Conservation (phyloP, 208 protist genomes). For the Novymonas esmeraldas region DNA sequence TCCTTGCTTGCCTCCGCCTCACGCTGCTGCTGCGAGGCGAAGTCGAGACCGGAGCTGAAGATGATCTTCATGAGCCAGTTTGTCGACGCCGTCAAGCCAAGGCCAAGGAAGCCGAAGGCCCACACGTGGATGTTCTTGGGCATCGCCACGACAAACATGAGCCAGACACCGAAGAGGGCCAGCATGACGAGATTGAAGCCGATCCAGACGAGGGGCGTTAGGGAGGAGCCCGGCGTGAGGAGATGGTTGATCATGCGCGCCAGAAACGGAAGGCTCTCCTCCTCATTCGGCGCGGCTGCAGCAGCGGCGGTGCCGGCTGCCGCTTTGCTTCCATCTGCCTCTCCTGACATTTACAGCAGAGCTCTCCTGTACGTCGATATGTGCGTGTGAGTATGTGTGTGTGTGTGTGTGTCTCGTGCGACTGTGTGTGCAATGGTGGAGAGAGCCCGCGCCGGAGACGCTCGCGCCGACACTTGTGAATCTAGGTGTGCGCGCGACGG, state of each 20-base stretch:
- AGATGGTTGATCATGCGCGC: conserved; percentile 81
- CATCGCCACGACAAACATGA: conserved; percentile 77
- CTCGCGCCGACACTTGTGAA: too few relatives aligned
- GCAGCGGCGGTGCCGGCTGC: neutral
- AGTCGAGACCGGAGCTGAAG: conserved; percentile 67
- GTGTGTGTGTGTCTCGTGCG: too few relatives aligned
- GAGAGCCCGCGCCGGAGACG: too few relatives aligned
- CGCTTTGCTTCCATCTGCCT: neutral
- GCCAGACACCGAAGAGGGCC: conserved; percentile 68
- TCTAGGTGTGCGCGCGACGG: too few relatives aligned
- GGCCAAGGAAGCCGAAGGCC: conserved; percentile 84
- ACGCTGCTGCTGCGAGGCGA: conserved; percentile 42
- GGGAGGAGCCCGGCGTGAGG: conserved; percentile 87
- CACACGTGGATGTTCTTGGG: conserved; percentile 85
- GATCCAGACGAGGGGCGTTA: conserved; percentile 79
- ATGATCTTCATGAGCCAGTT: conserved; percentile 91
- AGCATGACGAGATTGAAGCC: conserved; percentile 86
- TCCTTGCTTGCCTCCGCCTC: conserved; percentile 21
- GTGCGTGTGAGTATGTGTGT: too few relatives aligned
- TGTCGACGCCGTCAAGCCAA: conserved; percentile 76
- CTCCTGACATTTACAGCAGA: neutral
- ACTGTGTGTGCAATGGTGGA: too few relatives aligned
- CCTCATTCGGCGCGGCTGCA: conserved; percentile 20
- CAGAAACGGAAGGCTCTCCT: conserved; percentile 55
- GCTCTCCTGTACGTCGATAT: neutral